Evolutionary conservation across 140 eudicot species (phyloP), one percentile per base, ranked within the genome.

Genomic region (Erigeron philadelphicus): DNA sequence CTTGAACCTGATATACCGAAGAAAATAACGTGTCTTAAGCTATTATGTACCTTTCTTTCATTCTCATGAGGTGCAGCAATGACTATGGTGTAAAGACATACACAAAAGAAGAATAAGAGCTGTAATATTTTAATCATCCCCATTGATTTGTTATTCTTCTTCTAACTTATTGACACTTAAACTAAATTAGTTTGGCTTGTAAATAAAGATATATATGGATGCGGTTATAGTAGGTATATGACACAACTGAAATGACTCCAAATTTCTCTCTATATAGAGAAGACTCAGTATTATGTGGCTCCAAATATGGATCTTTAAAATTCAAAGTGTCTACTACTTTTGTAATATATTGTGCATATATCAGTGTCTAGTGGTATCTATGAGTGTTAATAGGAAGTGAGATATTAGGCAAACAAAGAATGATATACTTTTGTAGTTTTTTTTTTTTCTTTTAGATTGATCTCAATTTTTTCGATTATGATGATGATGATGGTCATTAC

Each of bases 31-130:
- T 23, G 23, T 43, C 45, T 60, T 54, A 59, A 44, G 42, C 43
- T 1, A 40, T 58, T 41, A 18, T 16, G 68, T 75, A 85, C 91
- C 91, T 82, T 80, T 80, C 91, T 75, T 75, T 78, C 77, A 66
- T 65, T 75, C 15, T 80, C 67, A 47, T 11, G 19, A 7, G 77
- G 54, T 40, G 78, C 78, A 73, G 35, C 60, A 43, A 77, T 71
- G 31, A 56, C 61, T 48, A 53, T 46, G 61, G 65, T 45, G 68
- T 21, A 49, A 59, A 70, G 38, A 61, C 52, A 72, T 17, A 80
- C 21, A 62, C 19, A 59, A n/a, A 25, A 73, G 62, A 73, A 53
- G 70, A 80, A 5, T 44, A 76, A 9, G 6, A 64, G 18, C 56
- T 25, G 71, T 49, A 61, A 46, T 13, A 13, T 43, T 64, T 61